Evolutionary conservation across 1,139 yeast genomes (phyloP).

Genomic region (Komagataea norvegica): DNA sequence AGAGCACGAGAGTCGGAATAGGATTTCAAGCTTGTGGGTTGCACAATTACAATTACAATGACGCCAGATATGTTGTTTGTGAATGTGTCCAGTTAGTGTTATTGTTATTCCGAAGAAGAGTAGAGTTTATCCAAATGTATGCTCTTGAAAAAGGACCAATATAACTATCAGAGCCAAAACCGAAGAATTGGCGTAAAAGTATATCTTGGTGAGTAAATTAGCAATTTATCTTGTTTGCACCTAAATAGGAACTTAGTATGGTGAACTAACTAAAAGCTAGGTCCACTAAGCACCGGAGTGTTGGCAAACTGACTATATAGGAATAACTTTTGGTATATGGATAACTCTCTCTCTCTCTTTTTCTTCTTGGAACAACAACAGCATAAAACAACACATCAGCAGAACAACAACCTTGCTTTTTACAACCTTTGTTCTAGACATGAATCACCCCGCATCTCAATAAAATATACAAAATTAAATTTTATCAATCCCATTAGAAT

Average conservation of each 20-base stretch:
- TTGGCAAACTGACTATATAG: constrained; percentile 62
- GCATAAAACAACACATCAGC: constrained; percentile 1
- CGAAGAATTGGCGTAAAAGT: constrained; percentile 20
- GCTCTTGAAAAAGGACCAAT: constrained; percentile 66
- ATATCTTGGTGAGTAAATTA: constrained; percentile 68
- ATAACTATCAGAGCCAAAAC: constrained; percentile 33
- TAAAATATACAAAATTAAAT: constrained; percentile 17
- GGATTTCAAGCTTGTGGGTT: no score
- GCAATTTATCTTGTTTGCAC: constrained; percentile 85
- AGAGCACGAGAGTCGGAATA: no score
- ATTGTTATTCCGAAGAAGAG: constrained; percentile 3
- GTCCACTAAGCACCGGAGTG: constrained; percentile 83
- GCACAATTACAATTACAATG: neutral
- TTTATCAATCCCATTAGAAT: constrained; percentile 23
- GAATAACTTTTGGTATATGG: no score
- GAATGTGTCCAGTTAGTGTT: neutral
- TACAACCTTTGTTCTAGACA: constrained; percentile 8
- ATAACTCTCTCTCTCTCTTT: constrained; percentile 1
- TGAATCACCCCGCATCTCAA: constrained; percentile 10
- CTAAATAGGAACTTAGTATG: constrained; percentile 89
- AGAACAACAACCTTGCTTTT: neutral
- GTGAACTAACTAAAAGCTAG: constrained; percentile 29
- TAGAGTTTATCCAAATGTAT: constrained; percentile 28
- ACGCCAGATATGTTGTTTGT: neutral
- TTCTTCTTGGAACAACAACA: constrained; percentile 1